Evolutionary conservation across 495 filamentous ascomycete species (phyloP).

Genomic region (Talaromyces trachyspermus): DNA sequence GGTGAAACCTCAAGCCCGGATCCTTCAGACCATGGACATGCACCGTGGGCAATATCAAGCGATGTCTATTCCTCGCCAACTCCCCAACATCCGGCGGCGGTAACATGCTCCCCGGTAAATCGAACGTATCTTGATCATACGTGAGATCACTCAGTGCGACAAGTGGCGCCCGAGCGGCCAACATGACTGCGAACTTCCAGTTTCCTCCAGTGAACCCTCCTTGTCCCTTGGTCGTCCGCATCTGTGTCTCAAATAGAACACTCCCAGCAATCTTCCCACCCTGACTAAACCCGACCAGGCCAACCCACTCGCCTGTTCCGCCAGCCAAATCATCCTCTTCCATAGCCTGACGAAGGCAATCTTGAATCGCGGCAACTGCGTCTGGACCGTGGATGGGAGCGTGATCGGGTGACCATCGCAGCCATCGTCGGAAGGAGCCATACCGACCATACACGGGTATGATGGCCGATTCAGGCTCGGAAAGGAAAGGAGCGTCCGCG

Average conservation of each 20-base stretch:
- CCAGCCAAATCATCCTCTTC: constrained; percentile 34
- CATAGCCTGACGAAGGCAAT: constrained; percentile 13
- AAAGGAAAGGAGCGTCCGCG: constrained; percentile 50
- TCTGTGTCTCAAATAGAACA: constrained; percentile 41
- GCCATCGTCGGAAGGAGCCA: constrained; percentile 53
- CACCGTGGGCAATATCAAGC: constrained; percentile 43
- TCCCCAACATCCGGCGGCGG: constrained; percentile 49
- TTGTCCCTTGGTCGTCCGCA: constrained; percentile 12
- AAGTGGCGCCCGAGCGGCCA: constrained; percentile 53
- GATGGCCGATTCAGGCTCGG: constrained; percentile 41
- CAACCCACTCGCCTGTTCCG: constrained; percentile 49
- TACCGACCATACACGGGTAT: constrained; percentile 43
- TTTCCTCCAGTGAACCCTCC: not conserved
- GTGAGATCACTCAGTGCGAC: too few species aligned
- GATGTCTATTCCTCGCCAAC: constrained; percentile 21
- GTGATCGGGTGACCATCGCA: constrained; percentile 40
- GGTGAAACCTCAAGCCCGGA: constrained; percentile 43
- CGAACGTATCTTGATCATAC: constrained; percentile 29
- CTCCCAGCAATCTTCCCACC: constrained; percentile 54
- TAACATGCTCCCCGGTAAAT: too few species aligned
- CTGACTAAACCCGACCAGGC: constrained; percentile 47
- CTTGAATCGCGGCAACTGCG: constrained; percentile 16
- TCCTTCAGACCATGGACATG: constrained; percentile 55
- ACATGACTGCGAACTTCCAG: constrained; percentile 34
- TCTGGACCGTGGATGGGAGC: constrained; percentile 11